Evolutionary conservation across 2,329 filamentous ascomycete genomes (phyloP), one percentile per base, ranked within the genome.

Genomic region (Cladosporium sp.): DNA sequence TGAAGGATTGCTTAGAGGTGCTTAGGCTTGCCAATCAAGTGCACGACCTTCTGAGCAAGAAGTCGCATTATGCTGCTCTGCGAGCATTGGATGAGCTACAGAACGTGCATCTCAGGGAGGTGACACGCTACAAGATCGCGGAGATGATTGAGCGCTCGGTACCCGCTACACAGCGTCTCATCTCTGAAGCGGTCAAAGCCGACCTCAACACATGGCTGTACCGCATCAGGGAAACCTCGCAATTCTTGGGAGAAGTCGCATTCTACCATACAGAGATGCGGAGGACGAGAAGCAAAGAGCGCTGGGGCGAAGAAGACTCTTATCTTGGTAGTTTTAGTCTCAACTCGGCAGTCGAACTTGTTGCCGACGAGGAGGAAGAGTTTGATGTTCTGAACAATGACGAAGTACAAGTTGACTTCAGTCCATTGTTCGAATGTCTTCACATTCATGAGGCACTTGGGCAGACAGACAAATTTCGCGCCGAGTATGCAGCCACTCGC

Each of bases 201-300:
- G 94, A 99, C 74, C 77, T 99, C 58, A 97, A 97, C 70, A 97
- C 92, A 0, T 99, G 94, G 94, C 80, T 99, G 9, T 99, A 89
- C 69, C 87, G 90, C 20, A 96, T 99, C 63, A 87, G 94, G 67
- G 94, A 99, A 74, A 96, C 92, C 17, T 97, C 94, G 1, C 93
- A 97, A 66, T 97, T 96, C 63, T 78, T 99, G 7, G 94, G 94
- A 4, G 94, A 99, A 72, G 90, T 99, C 6, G 92, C 94, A 3
- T 95, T 99, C 71, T 97, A 95, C 70, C 92, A 97, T 70, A 99
- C 94, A 0, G 89, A 97, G 67, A 84, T 95, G 71, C 86, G 94
- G 45, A 84, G 93, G 63, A 84, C 86, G 22, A 84, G 93, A 52
- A 91, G 96, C 69, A 89, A 92, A 70, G 88, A 95, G 68, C 84